Base-by-base conservation (phyloP, 1,139 yeast genomes). In the Eremothecium cymbalariae region DNA sequence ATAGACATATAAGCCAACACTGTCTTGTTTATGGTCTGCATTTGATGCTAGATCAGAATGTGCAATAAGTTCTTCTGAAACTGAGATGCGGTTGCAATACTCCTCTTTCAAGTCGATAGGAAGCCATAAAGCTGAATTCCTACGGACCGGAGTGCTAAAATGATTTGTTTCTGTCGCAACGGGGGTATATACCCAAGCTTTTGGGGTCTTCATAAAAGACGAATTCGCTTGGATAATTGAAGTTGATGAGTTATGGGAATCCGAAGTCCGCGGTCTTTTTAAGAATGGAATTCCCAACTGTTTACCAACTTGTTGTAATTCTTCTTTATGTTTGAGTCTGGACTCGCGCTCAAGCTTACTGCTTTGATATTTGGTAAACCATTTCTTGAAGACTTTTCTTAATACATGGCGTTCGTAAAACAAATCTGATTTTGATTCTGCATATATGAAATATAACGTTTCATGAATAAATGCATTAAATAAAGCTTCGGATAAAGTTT, bases 401-500 rank as follows among this genome's bases (percentile, higher is more conserved):
- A 59, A 63, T 18, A 66, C 37, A 8, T 45, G 48, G 8, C 40
- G 42, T 2, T 53, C 44, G 33, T 61, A 53, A 28, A 57, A 47
- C 2, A 44, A 24, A 12, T 59, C 65, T 0, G 83, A 77, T 26
- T 60, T 51, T 0, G 65, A 48, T 24, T 71, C 68, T 27, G 70
- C 48, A 0, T 64, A 50, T 2, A 63, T 53, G 22, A 70, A 56
- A 43, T 65, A 71, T 0, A 72, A 50, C 24, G 68, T 58, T 44
- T 81, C 88, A 25, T 70, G 65, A 31, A 82, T 46, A 47, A 82
- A 77, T 1, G 85, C 82, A 8, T 58, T 52, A 42, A 65, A 79
- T 1, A 81, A 53, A 26, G 74, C 78, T 2, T 53, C 50, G 1
- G 77, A 50, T 11, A 77, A 57, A 0, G 60, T 43, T 0, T 63